phyloP scores from a whole-genome alignment of 176 grass and related monocot genomes.

The Rhynchospora breviuscula region DNA sequence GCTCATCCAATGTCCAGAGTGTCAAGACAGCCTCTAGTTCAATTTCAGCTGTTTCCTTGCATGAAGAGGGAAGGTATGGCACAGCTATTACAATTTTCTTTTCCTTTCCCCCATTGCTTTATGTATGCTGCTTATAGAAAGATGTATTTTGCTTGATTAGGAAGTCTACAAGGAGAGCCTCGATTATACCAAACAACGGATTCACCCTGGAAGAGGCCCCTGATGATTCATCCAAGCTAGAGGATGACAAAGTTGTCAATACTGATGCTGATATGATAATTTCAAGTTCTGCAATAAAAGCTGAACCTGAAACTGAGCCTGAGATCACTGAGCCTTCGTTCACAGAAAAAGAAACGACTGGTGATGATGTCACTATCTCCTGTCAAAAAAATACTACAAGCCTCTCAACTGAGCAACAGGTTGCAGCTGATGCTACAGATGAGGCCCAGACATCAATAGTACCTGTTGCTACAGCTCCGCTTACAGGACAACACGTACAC shows the following conservation, averaged over 20 bases:
- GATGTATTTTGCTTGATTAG: background rate
- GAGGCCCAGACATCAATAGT: background rate
- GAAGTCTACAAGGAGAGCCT: conserved; percentile 1
- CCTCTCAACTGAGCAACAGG: background rate
- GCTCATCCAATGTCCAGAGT: conserved; percentile 18
- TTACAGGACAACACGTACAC: background rate
- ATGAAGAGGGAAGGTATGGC: conserved; percentile 9
- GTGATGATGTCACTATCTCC: background rate
- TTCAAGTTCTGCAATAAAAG: background rate
- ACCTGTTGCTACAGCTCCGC: background rate
- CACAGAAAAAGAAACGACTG: background rate
- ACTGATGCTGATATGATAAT: background rate
- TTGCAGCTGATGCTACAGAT: background rate
- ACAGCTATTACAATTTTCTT: background rate
- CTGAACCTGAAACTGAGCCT: background rate
- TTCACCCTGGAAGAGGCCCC: background rate
- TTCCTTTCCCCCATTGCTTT: background rate
- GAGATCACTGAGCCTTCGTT: background rate
- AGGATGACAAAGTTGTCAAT: background rate
- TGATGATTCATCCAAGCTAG: background rate
- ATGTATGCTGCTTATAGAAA: background rate
- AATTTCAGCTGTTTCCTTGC: background rate
- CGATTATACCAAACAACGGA: background rate
- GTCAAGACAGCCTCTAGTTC: background rate
- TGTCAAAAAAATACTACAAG: background rate